phyloP scores from a whole-genome alignment of 2,329 filamentous ascomycete genomes.

The Furcasterigmium furcatum region DNA sequence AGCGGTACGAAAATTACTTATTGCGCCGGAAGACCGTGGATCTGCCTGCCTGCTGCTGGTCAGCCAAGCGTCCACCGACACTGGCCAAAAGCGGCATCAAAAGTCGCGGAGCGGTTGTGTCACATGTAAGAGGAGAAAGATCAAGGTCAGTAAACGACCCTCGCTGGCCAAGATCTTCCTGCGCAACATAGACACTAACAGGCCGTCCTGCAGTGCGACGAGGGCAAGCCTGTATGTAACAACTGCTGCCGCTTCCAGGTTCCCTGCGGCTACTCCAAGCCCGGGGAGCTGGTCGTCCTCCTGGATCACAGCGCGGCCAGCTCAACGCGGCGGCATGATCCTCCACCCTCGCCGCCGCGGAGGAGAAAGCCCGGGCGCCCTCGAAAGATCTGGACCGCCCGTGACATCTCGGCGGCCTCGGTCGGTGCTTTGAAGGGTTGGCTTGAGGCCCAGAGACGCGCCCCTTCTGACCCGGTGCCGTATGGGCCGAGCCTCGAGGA shows the following conservation, averaged over 20 bases:
- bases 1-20: too few species aligned
- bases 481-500: conserved; percentile 10
- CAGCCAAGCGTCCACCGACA: too few species aligned
- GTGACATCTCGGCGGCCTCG: conserved; percentile 9
- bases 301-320: conserved; percentile 1
- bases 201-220: conserved; percentile 25
- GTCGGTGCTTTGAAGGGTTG: not conserved
- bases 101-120: conserved; percentile 25
- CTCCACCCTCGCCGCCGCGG: conserved; percentile 11
- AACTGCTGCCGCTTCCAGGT: conserved; percentile 27
- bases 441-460: not conserved
- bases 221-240: conserved; percentile 24
- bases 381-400: conserved; percentile 22
- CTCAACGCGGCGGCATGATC: not conserved
- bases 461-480: not conserved
- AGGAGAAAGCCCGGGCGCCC: conserved; percentile 25
- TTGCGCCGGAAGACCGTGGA: too few species aligned
- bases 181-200: too few species aligned
- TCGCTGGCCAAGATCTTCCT: too few species aligned
- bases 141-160: conserved; percentile 16
- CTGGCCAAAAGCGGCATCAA: not conserved
- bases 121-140: conserved; percentile 26
- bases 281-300: conserved; percentile 4
- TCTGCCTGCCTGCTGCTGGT: too few species aligned
- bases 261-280: conserved; percentile 20